These are phyloP conservation scores for Ganoderma resinaceum DNA, from an alignment of 1,284 basidiomycete genomes.

Conservation along the genomic window DNA sequence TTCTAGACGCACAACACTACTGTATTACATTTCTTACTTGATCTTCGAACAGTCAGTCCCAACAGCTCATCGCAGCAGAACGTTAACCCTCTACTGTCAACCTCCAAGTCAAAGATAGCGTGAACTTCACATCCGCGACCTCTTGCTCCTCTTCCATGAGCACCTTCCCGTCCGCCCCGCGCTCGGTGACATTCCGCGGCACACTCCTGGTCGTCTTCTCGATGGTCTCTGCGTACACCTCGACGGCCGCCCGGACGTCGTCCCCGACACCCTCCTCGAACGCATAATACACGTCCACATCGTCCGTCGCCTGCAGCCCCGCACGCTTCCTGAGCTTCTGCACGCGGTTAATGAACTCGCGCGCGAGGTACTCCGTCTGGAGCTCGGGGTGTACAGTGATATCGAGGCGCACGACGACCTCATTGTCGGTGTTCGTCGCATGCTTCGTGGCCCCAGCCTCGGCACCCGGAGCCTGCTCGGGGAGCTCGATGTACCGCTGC, in stretches of 20 bases:
- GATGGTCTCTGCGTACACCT: conserved; percentile 76
- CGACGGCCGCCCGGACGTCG: conserved; percentile 78
- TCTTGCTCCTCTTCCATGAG: conserved; percentile 90
- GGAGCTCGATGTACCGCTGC: conserved; percentile 89
- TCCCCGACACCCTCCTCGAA: conserved; percentile 77
- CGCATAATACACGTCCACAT: conserved; percentile 89
- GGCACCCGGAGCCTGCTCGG: conserved; percentile 60
- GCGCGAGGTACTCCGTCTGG: conserved; percentile 86
- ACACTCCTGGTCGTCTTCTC: conserved; percentile 79
- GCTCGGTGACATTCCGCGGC: conserved; percentile 66
- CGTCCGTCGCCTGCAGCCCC: conserved; percentile 93
- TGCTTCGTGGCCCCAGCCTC: conserved; percentile 61
- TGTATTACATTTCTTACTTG: conserved; percentile 44
- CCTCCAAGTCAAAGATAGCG: conserved; percentile 66
- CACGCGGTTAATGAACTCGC: conserved; percentile 93
- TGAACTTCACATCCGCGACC: conserved; percentile 84
- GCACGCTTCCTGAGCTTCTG: conserved; percentile 98
- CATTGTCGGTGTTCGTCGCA: conserved; percentile 91
- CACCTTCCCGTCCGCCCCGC: conserved; percentile 54
- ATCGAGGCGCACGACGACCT: conserved; percentile 94
- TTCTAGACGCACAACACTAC: conserved; percentile 40
- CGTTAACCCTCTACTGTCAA: conserved; percentile 27
- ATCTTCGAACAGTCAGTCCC: conserved; percentile 17
- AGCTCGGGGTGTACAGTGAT: conserved; percentile 89
- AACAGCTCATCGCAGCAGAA: neutral